Evolutionary conservation across 2,329 filamentous ascomycete genomes (phyloP), one percentile per base, ranked within the genome.

Genomic region (Kalmusia sp.): DNA sequence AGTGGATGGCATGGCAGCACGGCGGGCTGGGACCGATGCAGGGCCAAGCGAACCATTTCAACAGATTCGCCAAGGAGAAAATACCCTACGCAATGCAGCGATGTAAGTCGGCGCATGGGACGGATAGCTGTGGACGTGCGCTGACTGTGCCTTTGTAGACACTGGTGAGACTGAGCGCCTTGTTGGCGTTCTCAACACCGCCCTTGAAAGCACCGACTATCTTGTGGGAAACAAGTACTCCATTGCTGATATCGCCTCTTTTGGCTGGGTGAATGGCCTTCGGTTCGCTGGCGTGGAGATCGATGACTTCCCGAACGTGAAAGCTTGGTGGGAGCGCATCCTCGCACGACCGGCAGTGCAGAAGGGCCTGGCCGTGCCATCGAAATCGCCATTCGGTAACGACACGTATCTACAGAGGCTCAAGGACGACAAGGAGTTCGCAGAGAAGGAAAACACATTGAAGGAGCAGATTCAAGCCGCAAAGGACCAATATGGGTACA

Each of bases 1-100:
- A 85, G 69, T 89, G 86, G 87, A 80, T 87, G 57, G 82, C 82
- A 33, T 89, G 85, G 84, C 77, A 79, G 64, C 76, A 79, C 49
- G 77, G 75, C 12, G 76, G 75, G 15, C 64, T 77, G 3, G 76
- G 73, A 46, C 71, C 72, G 1, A 77, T 78, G 76, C 77, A 80
- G 52, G 77, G 75, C 17, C 68, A 74, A 51, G 72, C 71, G 15
- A 74, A 73, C 59, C 71, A 75, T 49, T 75, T 74, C 68, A 73
- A 73, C 56, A 72, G 77, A 31, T 68, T 76, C 19, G 70, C 77
- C 9, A 75, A 76, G 38, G 77, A 79, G 61, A 69, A 71, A 48
- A 79, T 79, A 51, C 62, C 74, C 4, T 79, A 79, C 55, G 73
- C 72, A 19, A 79, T 76, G 52, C 76, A 79, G 62, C 71, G 78